These are phyloP conservation scores for Zelopaecilomyces penicillatus DNA, from an alignment of 2,329 filamentous ascomycete genomes.

Conservation along the genomic window DNA sequence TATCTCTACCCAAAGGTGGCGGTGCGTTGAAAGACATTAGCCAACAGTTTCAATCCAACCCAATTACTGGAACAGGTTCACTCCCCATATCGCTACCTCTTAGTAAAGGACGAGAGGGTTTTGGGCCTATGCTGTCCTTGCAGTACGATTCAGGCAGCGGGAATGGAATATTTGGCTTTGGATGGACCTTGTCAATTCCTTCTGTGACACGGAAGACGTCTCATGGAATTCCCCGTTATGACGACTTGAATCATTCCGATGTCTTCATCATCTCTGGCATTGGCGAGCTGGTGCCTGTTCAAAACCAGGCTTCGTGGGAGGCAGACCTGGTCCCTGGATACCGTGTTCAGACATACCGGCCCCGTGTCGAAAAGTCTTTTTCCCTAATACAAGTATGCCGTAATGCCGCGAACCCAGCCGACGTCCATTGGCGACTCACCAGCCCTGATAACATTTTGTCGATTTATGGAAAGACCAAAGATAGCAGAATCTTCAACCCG, in stretches of 20 bases:
- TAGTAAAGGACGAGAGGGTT: conserved; percentile 2
- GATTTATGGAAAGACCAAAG: conserved; percentile 10
- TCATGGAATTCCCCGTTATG: conserved; percentile 18
- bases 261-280: conserved; percentile 13
- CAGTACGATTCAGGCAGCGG: conserved; percentile 19
- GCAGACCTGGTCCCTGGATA: conserved; percentile 12
- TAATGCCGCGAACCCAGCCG: not conserved
- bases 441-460: conserved; percentile 4
- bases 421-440: conserved; percentile 14
- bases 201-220: conserved; percentile 17
- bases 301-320: conserved; percentile 6
- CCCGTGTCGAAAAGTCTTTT: too few species aligned
- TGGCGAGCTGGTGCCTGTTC: conserved; percentile 20
- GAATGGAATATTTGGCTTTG: conserved; percentile 20
- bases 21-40: too few species aligned
- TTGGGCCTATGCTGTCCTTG: conserved; percentile 9
- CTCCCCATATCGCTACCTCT: conserved; percentile 9
- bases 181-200: conserved; percentile 15
- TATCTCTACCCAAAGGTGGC: too few species aligned
- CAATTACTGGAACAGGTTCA: conserved; percentile 6
- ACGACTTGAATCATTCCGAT: conserved; percentile 10
- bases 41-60: too few species aligned
- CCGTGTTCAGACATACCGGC: conserved; percentile 6
- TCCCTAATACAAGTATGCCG: not conserved
- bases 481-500: not conserved